These are phyloP conservation scores for Lasiodiplodia gonubiensis DNA, from an alignment of 2,329 filamentous ascomycete genomes.

Conservation along the genomic window DNA sequence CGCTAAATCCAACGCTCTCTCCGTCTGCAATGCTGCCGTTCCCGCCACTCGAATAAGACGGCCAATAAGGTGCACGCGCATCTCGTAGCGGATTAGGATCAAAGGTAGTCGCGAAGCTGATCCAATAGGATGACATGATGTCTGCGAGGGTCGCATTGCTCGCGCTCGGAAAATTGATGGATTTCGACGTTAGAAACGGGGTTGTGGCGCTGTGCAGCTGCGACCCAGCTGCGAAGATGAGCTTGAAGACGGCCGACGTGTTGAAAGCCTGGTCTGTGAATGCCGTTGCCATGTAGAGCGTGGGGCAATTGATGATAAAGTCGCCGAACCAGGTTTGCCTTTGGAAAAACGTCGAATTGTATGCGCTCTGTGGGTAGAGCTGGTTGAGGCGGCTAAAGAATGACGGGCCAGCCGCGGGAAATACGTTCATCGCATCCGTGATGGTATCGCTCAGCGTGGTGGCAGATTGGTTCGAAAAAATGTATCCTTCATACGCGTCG, in stretches of 20 bases:
- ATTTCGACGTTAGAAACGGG: constrained; percentile 14
- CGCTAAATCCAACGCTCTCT: constrained; percentile 44
- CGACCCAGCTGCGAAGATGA: constrained; percentile 44
- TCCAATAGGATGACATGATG: constrained; percentile 43
- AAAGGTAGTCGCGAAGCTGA: constrained; percentile 41
- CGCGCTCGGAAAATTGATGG: constrained; percentile 12
- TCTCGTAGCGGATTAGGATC: constrained; percentile 42
- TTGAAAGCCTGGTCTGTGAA: constrained; percentile 30
- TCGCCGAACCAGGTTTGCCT: constrained; percentile 50
- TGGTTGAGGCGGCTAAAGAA: constrained; percentile 50
- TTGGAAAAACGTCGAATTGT: constrained; percentile 47
- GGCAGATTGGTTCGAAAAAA: constrained; percentile 41
- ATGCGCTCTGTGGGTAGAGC: constrained; percentile 43
- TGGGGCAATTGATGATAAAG: constrained; percentile 51
- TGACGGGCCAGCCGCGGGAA: constrained; percentile 42
- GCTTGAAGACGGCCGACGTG: constrained; percentile 38
- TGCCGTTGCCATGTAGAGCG: constrained; percentile 48
- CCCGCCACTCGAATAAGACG: constrained; percentile 33
- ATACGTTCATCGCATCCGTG: constrained; percentile 40
- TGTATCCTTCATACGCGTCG: constrained; percentile 48
- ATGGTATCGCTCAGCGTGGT: constrained; percentile 38
- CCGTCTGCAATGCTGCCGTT: constrained; percentile 40
- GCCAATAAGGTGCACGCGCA: constrained; percentile 38
- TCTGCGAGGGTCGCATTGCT: constrained; percentile 42
- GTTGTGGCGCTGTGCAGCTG: constrained; percentile 41